Conservation (phyloP, 176 grass and related monocot species). For the Eleusine coracana region DNA sequence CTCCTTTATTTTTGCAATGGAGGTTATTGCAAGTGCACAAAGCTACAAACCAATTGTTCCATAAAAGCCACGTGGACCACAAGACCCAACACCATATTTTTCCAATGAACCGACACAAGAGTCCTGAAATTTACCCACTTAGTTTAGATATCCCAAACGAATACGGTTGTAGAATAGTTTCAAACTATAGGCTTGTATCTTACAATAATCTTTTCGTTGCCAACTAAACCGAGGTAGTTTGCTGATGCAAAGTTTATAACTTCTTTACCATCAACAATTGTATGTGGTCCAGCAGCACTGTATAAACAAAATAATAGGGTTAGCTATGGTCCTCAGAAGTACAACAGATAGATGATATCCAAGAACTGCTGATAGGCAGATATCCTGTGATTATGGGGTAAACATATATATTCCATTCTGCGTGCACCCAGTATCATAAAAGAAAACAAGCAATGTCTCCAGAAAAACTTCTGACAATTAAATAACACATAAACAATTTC, state of each 20-base stretch:
- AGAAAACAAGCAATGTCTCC: neutral
- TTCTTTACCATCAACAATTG: constrained; percentile 84
- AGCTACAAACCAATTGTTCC: constrained; percentile 81
- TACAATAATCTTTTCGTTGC: constrained; percentile 88
- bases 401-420: constrained; percentile 1
- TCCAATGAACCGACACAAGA: constrained; percentile 81
- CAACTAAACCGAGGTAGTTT: constrained; percentile 94
- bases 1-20: constrained; percentile 36
- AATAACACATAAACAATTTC: constrained; percentile 24
- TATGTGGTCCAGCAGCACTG: constrained; percentile 85
- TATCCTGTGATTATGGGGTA: constrained; percentile 15
- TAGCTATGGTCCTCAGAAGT: constrained; percentile 20
- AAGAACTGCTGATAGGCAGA: constrained; percentile 32
- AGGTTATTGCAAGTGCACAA: constrained; percentile 13
- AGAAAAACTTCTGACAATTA: constrained; percentile 7
- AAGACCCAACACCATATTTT: constrained; percentile 98
- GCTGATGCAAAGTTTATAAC: constrained; percentile 94
- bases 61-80: constrained; percentile 95
- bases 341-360: neutral
- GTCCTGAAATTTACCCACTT: constrained; percentile 56
- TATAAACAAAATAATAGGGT: constrained; percentile 40
- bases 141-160: constrained; percentile 34
- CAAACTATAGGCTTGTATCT: constrained; percentile 45
- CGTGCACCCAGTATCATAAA: neutral
- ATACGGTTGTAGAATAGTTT: constrained; percentile 8